Base-by-base conservation (phyloP, 176 grass and related monocot genomes). In the Tillandsia leiboldiana region DNA sequence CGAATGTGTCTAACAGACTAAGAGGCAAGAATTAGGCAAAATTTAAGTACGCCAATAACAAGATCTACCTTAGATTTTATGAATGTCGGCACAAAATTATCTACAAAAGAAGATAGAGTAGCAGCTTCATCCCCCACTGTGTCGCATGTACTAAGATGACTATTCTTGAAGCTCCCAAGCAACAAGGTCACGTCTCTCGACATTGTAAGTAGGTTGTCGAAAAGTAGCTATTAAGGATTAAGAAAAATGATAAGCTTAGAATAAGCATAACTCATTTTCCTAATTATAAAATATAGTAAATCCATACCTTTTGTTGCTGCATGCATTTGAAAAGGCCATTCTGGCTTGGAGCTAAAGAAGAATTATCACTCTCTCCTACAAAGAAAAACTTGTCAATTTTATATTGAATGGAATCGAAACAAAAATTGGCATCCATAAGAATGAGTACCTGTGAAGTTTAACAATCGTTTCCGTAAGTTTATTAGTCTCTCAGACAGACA, bases 271-370 rank as follows among this genome's bases (percentile, higher is more conserved):
- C 12, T 51, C 27, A 61, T 64, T 70, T 67, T 63, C 26, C 52
- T 12, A 17, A 33, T 17, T 15, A 53, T 18, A 67, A 59, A 11
- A 50, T 54, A 58, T 1, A 53, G 18, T 51, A 68, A 76, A 78
- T 78, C 27, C 26, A 11, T 89, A 96, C 88, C 89, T 96, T 96
- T 82, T 96, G 88, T 51, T 78, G 69, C 88, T 86, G 89, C 81
- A 96, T 87, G 71, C 81, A 85, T 79, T 72, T 83, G 48, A 89
- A 42, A 12, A 96, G 71, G 28, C 64, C 58, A 84, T 78, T 77
- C 78, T 96, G 92, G 69, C 68, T 79, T 63, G 73, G 70, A 65
- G 83, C 81, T 62, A 96, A 49, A 64, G 52, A 79, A 68, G 26
- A 53, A 77, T 51, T 50, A 6, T 15, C n/a, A 22, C 65, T 65